phyloP scores from a whole-genome alignment of 2,329 filamentous ascomycete species.

The Ceratocystis alfenasii region DNA sequence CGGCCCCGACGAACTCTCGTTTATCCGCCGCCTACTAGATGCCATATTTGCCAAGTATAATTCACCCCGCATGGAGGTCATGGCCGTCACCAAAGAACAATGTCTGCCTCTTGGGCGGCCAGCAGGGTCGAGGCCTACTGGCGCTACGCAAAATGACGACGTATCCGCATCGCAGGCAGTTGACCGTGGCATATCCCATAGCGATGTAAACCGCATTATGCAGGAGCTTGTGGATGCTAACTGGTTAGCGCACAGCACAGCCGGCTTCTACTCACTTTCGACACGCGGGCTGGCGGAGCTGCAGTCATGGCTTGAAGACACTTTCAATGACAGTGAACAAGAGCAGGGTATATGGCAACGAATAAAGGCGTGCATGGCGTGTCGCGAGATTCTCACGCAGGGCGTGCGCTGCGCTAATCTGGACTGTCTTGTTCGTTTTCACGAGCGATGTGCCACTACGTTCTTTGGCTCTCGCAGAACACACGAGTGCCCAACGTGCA shows the following conservation, averaged over 20 bases:
- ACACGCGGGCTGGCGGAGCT: slow-evolving; percentile 76
- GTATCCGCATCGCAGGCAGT: slow-evolving; percentile 30
- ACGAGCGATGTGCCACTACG: slow-evolving; percentile 61
- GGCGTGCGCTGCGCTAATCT: slow-evolving; percentile 63
- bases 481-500: slow-evolving; percentile 53
- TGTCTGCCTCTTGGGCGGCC: slow-evolving; percentile 58
- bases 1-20: slow-evolving; percentile 73
- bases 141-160: slow-evolving; percentile 27
- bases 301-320: slow-evolving; percentile 68
- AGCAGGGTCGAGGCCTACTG: slow-evolving; percentile 25
- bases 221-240: slow-evolving; percentile 60
- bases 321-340: slow-evolving; percentile 66
- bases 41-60: slow-evolving; percentile 88
- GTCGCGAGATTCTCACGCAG: slow-evolving; percentile 76
- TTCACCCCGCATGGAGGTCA: slow-evolving; percentile 62
- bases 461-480: slow-evolving; percentile 57
- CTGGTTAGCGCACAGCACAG: slow-evolving; percentile 67
- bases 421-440: slow-evolving; percentile 58
- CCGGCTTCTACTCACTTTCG: slow-evolving; percentile 63
- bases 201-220: slow-evolving; percentile 64
- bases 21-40: slow-evolving; percentile 76
- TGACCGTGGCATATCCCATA: slow-evolving; percentile 55
- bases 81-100: slow-evolving; percentile 70
- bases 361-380: slow-evolving; percentile 80
- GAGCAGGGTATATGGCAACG: slow-evolving; percentile 52